These are phyloP conservation scores for Nissolia schottii DNA, from an alignment of 306 rosid genomes.

Conservation along the genomic window DNA sequence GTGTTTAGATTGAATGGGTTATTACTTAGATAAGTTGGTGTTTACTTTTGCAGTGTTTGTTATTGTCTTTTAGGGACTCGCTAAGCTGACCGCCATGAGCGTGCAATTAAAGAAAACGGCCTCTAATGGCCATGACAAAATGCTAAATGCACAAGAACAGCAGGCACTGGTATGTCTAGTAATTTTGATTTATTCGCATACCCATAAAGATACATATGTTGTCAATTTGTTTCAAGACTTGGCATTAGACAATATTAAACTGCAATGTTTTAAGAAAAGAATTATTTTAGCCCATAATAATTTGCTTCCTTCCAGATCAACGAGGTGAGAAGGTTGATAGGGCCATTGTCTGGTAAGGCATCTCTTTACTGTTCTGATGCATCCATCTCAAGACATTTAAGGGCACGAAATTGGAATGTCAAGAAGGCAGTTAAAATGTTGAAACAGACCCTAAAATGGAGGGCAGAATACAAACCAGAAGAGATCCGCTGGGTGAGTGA, in stretches of 20 bases:
- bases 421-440: conserved; percentile 87
- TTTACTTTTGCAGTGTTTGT: conserved; percentile 26
- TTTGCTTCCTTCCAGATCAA: conserved; percentile 48
- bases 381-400: conserved; percentile 64
- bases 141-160: conserved; percentile 48
- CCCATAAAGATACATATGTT: neutral
- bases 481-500: conserved; percentile 82
- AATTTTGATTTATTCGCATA: neutral
- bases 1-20: conserved; percentile 17
- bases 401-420: conserved; percentile 89
- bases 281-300: neutral
- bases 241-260: conserved; percentile 1
- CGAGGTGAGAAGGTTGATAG: conserved; percentile 71
- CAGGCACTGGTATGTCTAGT: conserved; percentile 55
- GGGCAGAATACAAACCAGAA: conserved; percentile 73
- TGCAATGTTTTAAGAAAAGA: conserved; percentile 3
- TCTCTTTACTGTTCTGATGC: conserved; percentile 74
- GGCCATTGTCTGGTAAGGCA: conserved; percentile 57
- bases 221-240: conserved; percentile 9
- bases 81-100: conserved; percentile 47
- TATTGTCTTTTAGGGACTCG: conserved; percentile 30
- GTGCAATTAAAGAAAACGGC: conserved; percentile 40
- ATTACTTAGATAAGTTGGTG: neutral
- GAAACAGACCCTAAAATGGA: conserved; percentile 78
- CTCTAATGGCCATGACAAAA: conserved; percentile 47